Base-by-base conservation (phyloP, 352 stramenopile genomes). In the Phytophthora constricta region DNA sequence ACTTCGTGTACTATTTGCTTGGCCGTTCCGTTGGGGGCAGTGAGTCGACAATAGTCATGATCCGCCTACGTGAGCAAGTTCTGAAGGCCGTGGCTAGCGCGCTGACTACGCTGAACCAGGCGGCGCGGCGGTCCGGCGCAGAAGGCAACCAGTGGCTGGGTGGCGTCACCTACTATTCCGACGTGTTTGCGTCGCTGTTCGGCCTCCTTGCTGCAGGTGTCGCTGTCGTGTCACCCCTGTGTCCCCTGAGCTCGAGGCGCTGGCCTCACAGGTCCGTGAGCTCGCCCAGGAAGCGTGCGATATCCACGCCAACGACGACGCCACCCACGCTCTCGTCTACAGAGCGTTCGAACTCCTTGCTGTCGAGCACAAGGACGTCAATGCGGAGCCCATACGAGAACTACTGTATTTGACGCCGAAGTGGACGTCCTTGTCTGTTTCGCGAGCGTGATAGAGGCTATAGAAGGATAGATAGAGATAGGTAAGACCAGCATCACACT, bases 131-230 rank as follows among this genome's bases (percentile, higher is more conserved):
- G 7, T 66, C 27, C 10, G 25, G 31, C 13, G 54, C 51, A n/a
- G 42, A 47, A 50, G 46, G 48, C 13, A 47, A 46, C 43, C 68
- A 81, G 34, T 92, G 84, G 82, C 68, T 92, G 45, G 84, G 84
- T 27, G 82, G 82, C 27, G 80, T 89, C 25, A 80, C 79, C 13
- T 90, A 90, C 74, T 90, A 88, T 67, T 68, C 82, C 37, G 78
- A 80, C 34, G 76, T 90, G 14, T 92, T 90, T 68, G 57, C 80
- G 26, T 67, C 76, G 55, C 68, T 90, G 13, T 80, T 80, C 34
- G 85, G 77, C 19, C 62, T 89, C 20, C 48, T 89, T 7, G 49
- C 71, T 0, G 76, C 84, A 0, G 72, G 70, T 25, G 69, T 86
- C 5, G 80, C 84, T 4, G 61, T 84, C 20, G 19, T 82, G 19